A percentile compares a stretch with the other conserved stretches of the same genome.
These are phyloP conservation scores for Elaeis oleifera DNA, from an alignment of 202 grass and related monocot species.

Conservation along the genomic window DNA sequence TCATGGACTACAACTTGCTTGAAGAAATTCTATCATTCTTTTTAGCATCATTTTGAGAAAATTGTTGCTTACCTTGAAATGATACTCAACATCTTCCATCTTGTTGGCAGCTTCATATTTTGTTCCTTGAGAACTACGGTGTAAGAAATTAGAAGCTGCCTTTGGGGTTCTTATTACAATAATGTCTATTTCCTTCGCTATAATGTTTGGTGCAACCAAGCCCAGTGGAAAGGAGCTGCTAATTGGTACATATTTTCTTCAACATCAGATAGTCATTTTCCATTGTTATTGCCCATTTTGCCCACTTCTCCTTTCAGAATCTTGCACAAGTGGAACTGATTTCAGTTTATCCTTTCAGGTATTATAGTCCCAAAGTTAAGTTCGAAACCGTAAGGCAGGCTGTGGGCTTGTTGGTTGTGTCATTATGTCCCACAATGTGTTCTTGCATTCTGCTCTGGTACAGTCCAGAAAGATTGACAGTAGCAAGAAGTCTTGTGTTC, in stretches of 20 bases:
- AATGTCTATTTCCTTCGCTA: constrained; percentile 74
- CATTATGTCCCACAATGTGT: constrained; percentile 94
- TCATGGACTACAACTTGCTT: too few species aligned
- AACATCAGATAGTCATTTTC: not conserved
- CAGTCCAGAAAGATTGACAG: constrained; percentile 91
- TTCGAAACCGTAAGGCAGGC: constrained; percentile 78
- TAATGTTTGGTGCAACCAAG: constrained; percentile 92
- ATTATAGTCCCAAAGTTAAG: constrained; percentile 69
- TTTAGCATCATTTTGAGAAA: too few species aligned
- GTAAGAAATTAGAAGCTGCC: constrained; percentile 92
- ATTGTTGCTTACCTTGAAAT: not conserved
- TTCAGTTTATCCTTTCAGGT: constrained; percentile 29
- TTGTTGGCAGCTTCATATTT: constrained; percentile 78
- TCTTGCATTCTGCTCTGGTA: constrained; percentile 92
- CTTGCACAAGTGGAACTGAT: not conserved
- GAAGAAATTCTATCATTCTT: too few species aligned
- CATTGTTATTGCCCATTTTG: not conserved
- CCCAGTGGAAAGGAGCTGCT: constrained; percentile 85
- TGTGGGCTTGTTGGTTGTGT: constrained; percentile 86
- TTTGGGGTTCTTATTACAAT: constrained; percentile 73
- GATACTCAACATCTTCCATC: constrained; percentile 10
- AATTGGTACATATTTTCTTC: constrained; percentile 41
- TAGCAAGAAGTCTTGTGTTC: constrained; percentile 61
- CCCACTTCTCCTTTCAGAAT: not conserved
- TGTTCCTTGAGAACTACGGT: constrained; percentile 91